phyloP scores from a whole-genome alignment of 1,284 basidiomycete genomes.

The Amylostereum chailletii region DNA sequence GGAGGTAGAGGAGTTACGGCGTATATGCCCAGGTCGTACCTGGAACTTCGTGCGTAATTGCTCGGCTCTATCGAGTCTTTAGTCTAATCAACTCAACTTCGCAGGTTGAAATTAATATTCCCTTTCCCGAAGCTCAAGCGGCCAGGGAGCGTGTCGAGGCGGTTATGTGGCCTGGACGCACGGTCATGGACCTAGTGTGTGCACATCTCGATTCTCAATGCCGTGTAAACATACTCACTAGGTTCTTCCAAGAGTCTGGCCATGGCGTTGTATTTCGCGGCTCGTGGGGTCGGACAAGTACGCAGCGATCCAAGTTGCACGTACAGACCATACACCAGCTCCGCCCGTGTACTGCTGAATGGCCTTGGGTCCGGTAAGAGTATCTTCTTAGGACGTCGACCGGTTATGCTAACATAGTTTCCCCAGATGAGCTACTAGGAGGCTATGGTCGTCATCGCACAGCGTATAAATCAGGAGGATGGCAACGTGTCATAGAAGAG shows the following conservation, averaged over 20 bases:
- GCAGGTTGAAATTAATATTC: slow-evolving; percentile 79
- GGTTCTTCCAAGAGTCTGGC: slow-evolving; percentile 67
- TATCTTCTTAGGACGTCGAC: too few species aligned
- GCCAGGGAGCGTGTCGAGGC: slow-evolving; percentile 53
- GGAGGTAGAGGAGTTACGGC: slow-evolving; percentile 69
- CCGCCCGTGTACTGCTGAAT: slow-evolving; percentile 79
- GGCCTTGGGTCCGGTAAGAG: slow-evolving; percentile 69
- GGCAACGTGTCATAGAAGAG: slow-evolving; percentile 74
- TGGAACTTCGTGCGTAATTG: slow-evolving; percentile 78
- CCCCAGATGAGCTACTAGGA: slow-evolving; percentile 79
- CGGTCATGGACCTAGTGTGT: slow-evolving; percentile 88
- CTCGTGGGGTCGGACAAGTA: slow-evolving; percentile 63
- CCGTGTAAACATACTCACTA: too few species aligned
- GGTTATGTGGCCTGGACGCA: slow-evolving; percentile 74
- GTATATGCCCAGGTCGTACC: slow-evolving; percentile 60
- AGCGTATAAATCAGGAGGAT: slow-evolving; percentile 60
- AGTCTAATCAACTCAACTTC: neutral
- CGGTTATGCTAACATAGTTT: too few species aligned
- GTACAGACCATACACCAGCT: slow-evolving; percentile 52
- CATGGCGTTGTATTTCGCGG: slow-evolving; percentile 89
- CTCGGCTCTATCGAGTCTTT: neutral
- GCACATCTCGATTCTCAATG: neutral
- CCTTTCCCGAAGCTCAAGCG: slow-evolving; percentile 67
- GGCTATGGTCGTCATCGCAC: slow-evolving; percentile 89
- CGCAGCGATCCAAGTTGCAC: slow-evolving; percentile 25